Percentiles rank a stretch among this genome's conserved stretches.
These are phyloP conservation scores for Triadica sebifera DNA, from an alignment of 345 rosid genomes.

Conservation along the genomic window DNA sequence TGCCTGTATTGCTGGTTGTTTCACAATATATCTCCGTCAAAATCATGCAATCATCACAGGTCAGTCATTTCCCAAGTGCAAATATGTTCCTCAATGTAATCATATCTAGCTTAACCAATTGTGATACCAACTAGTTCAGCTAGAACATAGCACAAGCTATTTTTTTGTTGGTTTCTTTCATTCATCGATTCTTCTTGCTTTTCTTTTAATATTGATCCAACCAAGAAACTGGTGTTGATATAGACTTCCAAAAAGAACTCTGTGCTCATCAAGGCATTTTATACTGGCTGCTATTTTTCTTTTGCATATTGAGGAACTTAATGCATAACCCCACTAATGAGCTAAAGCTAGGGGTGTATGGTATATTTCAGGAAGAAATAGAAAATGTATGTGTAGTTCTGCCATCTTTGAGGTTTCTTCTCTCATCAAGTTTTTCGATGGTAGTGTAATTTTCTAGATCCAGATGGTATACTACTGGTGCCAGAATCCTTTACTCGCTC, in stretches of 20 bases:
- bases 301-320: slow-evolving; percentile 8
- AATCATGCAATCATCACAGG: slow-evolving; percentile 93
- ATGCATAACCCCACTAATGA: not conserved
- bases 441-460: not conserved
- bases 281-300: not conserved
- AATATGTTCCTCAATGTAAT: not conserved
- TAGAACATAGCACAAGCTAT: not conserved
- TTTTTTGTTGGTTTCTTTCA: not conserved
- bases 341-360: not conserved
- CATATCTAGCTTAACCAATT: not conserved
- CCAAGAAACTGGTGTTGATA: not conserved
- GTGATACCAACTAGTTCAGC: not conserved
- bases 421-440: not conserved
- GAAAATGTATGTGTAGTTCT: not conserved
- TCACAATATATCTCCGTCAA: slow-evolving; percentile 82
- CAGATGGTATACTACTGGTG: not conserved
- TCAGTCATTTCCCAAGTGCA: slow-evolving; percentile 23
- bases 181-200: not conserved
- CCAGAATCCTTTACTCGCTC: not conserved
- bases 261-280: not conserved
- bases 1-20: slow-evolving; percentile 67
- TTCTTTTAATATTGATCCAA: not conserved
- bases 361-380: not conserved
- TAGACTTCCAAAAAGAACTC: not conserved
- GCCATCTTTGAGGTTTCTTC: not conserved